Conservation (phyloP, 345 rosid species). For the Trapa incisa region DNA sequence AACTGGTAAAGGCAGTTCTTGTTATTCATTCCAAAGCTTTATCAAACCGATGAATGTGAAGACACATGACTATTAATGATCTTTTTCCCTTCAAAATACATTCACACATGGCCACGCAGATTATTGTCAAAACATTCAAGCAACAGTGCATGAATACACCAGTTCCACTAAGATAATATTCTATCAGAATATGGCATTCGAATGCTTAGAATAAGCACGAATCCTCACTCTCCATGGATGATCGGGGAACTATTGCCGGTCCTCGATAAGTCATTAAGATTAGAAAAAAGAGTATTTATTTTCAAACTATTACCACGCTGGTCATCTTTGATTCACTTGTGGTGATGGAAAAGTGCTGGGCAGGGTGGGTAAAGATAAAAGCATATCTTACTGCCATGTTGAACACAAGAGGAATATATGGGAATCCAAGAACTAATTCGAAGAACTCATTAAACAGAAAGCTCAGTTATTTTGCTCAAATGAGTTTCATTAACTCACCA, state of each 20-base stretch:
- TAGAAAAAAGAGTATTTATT: neutral
- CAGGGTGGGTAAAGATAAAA: neutral
- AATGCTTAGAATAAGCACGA: neutral
- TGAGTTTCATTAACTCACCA: constrained; percentile 33
- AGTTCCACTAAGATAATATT: neutral
- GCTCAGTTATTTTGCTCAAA: neutral
- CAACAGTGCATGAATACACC: too few species aligned
- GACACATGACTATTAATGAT: neutral
- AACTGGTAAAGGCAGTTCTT: neutral
- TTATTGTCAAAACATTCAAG: neutral
- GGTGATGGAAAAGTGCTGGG: neutral
- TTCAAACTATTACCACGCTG: neutral
- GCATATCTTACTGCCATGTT: neutral
- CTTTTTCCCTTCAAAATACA: neutral
- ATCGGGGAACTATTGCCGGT: neutral
- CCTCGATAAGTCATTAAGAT: neutral
- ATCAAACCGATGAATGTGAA: neutral
- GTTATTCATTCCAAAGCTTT: neutral
- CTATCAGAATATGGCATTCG: neutral
- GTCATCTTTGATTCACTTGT: neutral
- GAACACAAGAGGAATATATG: neutral
- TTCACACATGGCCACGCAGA: neutral
- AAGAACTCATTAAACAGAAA: neutral
- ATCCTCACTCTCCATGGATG: neutral
- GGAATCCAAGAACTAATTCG: neutral